Evolutionary conservation across 2,329 filamentous ascomycete species (phyloP).

Genomic region (Talaromyces pinophilus): DNA sequence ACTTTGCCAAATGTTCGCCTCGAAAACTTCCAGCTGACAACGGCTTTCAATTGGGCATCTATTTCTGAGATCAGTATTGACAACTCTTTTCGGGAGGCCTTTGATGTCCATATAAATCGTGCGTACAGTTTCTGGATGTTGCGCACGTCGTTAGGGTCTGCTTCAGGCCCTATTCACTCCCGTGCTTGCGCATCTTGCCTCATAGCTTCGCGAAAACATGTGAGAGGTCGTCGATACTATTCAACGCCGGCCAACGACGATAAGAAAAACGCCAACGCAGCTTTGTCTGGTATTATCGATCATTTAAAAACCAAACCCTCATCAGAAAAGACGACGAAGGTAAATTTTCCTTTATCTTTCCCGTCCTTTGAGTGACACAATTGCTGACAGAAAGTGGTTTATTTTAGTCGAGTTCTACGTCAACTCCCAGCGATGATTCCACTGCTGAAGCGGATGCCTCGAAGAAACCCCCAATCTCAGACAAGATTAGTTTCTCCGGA

Average conservation of each 20-base stretch:
- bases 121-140: constrained; percentile 36
- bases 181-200: constrained; percentile 42
- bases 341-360: background rate
- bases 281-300: background rate
- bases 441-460: background rate
- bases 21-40: background rate
- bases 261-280: constrained; percentile 3
- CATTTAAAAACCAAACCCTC: too few relatives aligned
- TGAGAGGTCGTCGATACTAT: constrained; percentile 32
- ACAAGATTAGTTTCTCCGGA: background rate
- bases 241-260: constrained; percentile 25
- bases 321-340: background rate
- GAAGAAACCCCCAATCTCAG: background rate
- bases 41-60: background rate
- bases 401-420: background rate
- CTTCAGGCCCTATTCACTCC: constrained; percentile 36
- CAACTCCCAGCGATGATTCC: background rate
- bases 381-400: background rate
- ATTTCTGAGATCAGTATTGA: background rate
- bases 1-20: constrained; percentile 10
- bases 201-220: constrained; percentile 28
- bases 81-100: background rate
- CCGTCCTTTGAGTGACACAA: background rate
- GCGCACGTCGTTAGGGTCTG: constrained; percentile 40
- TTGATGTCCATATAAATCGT: background rate